phyloP scores from a whole-genome alignment of 441 rosid species.

The Gossypium davidsonii region DNA sequence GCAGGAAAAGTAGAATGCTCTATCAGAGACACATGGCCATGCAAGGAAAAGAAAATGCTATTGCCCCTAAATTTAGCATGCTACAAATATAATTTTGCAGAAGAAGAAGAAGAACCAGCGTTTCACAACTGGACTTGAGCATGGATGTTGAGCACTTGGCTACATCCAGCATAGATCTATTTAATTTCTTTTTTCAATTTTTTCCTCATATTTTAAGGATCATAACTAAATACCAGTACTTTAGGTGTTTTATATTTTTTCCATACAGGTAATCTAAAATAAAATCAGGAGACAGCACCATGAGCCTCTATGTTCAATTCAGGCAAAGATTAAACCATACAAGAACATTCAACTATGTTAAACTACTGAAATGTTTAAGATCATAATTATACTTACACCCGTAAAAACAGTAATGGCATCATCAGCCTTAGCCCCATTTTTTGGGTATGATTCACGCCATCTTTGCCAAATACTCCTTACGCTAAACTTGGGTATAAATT shows the following conservation, averaged over 20 bases:
- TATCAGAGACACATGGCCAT: conserved; percentile 3
- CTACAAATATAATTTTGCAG: background rate
- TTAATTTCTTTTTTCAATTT: background rate
- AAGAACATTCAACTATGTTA: background rate
- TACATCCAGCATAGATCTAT: background rate
- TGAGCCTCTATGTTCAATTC: background rate
- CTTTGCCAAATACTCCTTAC: conserved; percentile 92
- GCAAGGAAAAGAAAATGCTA: background rate
- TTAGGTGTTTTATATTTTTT: background rate
- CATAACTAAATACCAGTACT: background rate
- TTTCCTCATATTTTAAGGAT: background rate
- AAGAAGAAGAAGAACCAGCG: background rate
- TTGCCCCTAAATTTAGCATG: background rate
- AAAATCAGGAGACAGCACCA: background rate
- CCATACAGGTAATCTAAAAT: background rate
- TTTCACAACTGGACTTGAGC: background rate
- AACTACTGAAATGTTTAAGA: background rate
- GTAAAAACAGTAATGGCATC: conserved; percentile 79
- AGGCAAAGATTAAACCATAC: background rate
- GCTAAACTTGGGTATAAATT: conserved; percentile 89
- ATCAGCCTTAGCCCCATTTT: conserved; percentile 41
- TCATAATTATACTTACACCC: conserved; percentile 56
- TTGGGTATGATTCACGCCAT: conserved; percentile 79
- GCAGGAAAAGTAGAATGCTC: conserved; percentile 9
- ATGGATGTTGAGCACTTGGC: background rate